Base-by-base conservation (phyloP, 495 filamentous ascomycete genomes). In the Aspergillus coremiiformis region DNA sequence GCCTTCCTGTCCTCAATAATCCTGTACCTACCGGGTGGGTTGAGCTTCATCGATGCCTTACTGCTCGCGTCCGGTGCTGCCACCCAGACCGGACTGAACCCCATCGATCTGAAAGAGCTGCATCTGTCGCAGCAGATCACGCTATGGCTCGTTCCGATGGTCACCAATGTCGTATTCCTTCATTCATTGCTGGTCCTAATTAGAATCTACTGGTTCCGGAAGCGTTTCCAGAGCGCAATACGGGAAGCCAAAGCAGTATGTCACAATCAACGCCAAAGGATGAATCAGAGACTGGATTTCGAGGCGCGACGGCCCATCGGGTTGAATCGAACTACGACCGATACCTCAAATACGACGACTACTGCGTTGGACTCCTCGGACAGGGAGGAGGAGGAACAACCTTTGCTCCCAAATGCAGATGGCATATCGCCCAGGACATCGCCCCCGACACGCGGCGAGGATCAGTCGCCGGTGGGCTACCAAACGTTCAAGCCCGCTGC, bases 151-250 rank as follows among this genome's bases (percentile, higher is more conserved):
- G 65, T 85, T 21, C 62, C 83, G 3, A 81, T 87, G 77, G 57
- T 88, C 33, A 78, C 84, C 30, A 95, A 87, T 52, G 89, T 90
- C 3, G 91, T 95, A 47, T 84, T 84, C 44, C 86, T 95, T 66
- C 81, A 92, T 64, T 78, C 83, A 3, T 82, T 80, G 47, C 86
- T 95, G 11, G 90, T 95, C 1, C 87, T 90, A 54, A 71, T 95
- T n/a, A 84, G 90, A 3, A 69, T 95, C 5, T 91, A 90, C 66
- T 95, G 88, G 89, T 95, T 95, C 57, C 89, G 93, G 66, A 90
- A 87, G 60, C 78, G 87, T 7, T 90, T 95, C 57, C 78, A 85
- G 62, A 73, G 79, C 39, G 69, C 72, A 10, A 76, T 76, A 55
- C 67, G 71, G 1, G 73, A 81, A 45, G 61, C 65, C 3, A 70